Evolutionary conservation across 192 early-diverging fungal species (phyloP), one percentile per base, ranked within the genome.

Genomic region (Coemansia sp.): DNA sequence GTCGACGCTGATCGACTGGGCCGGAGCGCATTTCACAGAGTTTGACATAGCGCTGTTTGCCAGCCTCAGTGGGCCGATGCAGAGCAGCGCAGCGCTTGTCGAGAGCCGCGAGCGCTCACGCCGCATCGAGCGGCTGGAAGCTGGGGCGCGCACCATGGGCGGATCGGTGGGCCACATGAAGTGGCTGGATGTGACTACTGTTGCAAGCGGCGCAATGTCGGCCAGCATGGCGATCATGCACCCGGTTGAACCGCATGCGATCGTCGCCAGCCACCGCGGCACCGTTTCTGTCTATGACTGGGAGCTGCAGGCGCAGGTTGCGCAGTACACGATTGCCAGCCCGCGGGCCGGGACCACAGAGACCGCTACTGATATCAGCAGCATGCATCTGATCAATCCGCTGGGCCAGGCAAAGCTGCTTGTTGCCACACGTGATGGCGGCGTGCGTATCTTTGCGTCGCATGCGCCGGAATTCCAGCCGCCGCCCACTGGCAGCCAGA

Each of bases 381-480:
- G 84, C 50, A 62, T 98, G 67, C 87, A 89, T 42, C 87, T 95
- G 59, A 86, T 98, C 25, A 98, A 98, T 72, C 94, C 96, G 66
- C 87, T 94, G 45, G 93, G 94, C 62, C 73, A 88, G 31, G 86
- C 91, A 25, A 74, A 94, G 79, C 79, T 98, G 60, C 67, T 96
- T 56, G 81, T 79, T 17, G 67, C 68, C 33, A 70, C 66, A 5
- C 65, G 61, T n/a, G 81, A 79, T 42, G 81, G 81, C 30, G 64
- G 61, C 42, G 68, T 79, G 58, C 56, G 76, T 19, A 65, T 83
- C 37, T 79, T 83, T 48, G 66, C 74, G 29, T 71, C 75, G 65
- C 71, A 77, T 50, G 67, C 75, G 59, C 68, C 68, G 0, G 65
- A 82, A 55, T 70, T 76, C 67, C 45, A 36, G 6, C 64, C 67